phyloP scores from a whole-genome alignment of 768 basidiomycete species.

The Leucosporidium creatinivorum region DNA sequence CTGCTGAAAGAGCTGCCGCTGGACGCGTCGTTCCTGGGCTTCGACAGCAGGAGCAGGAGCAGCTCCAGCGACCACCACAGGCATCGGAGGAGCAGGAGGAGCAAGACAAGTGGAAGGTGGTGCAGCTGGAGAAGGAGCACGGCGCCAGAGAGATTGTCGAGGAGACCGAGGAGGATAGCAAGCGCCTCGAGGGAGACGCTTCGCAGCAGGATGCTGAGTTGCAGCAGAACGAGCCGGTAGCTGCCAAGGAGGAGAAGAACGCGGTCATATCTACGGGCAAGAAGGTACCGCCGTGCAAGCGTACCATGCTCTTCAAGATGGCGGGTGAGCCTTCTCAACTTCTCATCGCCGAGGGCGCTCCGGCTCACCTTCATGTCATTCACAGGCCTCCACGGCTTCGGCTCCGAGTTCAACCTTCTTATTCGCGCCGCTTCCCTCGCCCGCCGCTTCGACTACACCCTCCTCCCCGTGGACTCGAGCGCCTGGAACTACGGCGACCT shows the following conservation, averaged over 20 bases:
- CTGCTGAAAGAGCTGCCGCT: too few species aligned
- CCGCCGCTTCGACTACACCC: constrained; percentile 17
- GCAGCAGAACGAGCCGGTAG: neutral
- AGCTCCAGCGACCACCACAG: too few species aligned
- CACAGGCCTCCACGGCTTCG: constrained; percentile 26
- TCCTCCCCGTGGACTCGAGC: constrained; percentile 17
- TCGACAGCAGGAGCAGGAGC: too few species aligned
- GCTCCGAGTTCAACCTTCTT: constrained; percentile 24
- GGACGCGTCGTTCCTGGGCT: too few species aligned
- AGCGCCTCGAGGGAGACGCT: neutral
- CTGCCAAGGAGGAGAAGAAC: neutral
- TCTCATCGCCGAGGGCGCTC: neutral
- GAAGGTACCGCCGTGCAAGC: constrained; percentile 6
- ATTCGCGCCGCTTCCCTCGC: constrained; percentile 20
- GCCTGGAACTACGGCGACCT: constrained; percentile 29
- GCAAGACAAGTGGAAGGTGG: neutral
- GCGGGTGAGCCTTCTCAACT: constrained; percentile 7
- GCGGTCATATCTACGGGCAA: neutral
- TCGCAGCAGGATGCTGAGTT: neutral
- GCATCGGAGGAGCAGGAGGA: too few species aligned
- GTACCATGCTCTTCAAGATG: constrained; percentile 21
- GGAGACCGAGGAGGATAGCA: neutral
- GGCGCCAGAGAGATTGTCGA: neutral
- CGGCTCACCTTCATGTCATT: neutral
- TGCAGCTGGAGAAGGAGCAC: neutral